Percentiles rank a stretch among this genome's conserved stretches.
Conservation (phyloP, 2,329 filamentous ascomycete species). For the Onygena corvina region DNA sequence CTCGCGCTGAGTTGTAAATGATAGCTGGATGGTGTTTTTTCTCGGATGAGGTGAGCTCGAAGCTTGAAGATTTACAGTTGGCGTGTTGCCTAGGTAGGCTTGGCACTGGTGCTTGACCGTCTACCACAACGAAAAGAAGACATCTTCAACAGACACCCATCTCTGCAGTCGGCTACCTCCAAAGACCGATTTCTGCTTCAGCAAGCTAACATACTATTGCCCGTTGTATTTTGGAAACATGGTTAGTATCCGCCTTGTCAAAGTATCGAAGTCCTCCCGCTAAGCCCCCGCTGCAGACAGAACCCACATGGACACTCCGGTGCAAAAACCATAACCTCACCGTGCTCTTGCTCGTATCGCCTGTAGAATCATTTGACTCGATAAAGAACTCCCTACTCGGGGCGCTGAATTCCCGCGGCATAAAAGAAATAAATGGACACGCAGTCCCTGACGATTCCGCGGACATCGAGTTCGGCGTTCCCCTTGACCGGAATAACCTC, state of each 20-base stretch:
- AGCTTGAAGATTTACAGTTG: too few species aligned
- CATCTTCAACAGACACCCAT: too few species aligned
- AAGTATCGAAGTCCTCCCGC: too few species aligned
- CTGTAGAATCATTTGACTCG: slow-evolving; percentile 44
- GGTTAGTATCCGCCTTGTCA: too few species aligned
- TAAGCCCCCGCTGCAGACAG: slow-evolving; percentile 16
- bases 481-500: slow-evolving; percentile 37
- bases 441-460: slow-evolving; percentile 29
- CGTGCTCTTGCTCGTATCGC: slow-evolving; percentile 54
- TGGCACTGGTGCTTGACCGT: too few species aligned
- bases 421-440: slow-evolving; percentile 30
- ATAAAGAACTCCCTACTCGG: slow-evolving; percentile 49
- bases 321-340: slow-evolving; percentile 64
- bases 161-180: background rate
- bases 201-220: too few species aligned
- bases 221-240: too few species aligned
- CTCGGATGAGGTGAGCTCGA: too few species aligned
- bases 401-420: slow-evolving; percentile 39
- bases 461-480: slow-evolving; percentile 38
- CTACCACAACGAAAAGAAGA: too few species aligned
- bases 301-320: slow-evolving; percentile 51
- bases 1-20: background rate
- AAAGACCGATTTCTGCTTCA: background rate
- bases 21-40: too few species aligned
- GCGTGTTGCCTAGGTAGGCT: too few species aligned